Percentiles rank a stretch among this genome's conserved stretches.
These are phyloP conservation scores for Saccharomycopsis amapae DNA, from an alignment of 805 yeast genomes.

Conservation along the genomic window DNA sequence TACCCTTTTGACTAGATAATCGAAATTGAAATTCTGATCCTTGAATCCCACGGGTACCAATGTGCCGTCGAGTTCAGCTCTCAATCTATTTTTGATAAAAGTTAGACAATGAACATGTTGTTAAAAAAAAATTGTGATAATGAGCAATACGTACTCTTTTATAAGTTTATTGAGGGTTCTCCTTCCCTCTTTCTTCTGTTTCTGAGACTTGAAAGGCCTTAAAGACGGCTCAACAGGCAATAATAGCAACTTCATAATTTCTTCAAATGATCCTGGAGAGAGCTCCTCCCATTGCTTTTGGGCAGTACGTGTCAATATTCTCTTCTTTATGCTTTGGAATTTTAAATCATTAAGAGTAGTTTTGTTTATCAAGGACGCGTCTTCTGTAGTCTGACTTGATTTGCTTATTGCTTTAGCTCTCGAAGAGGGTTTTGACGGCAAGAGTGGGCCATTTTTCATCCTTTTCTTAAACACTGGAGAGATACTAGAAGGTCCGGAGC, in stretches of 20 bases:
- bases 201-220: slow-evolving; percentile 7
- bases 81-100: slow-evolving; percentile 1
- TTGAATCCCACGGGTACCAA: slow-evolving; percentile 18
- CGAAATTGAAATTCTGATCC: slow-evolving; percentile 10
- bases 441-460: too few species aligned
- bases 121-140: too few species aligned
- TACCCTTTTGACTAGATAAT: slow-evolving; percentile 3
- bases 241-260: slow-evolving; percentile 4
- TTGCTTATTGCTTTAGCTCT: too few species aligned
- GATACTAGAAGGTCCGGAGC: too few species aligned
- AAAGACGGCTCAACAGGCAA: slow-evolving; percentile 16
- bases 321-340: slow-evolving; percentile 5
- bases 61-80: slow-evolving; percentile 10
- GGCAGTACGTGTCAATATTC: slow-evolving; percentile 13
- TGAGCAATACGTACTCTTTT: not conserved
- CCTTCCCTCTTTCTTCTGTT: slow-evolving; percentile 6
- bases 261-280: slow-evolving; percentile 4
- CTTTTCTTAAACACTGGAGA: too few species aligned
- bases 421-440: too few species aligned
- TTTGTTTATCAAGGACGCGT: slow-evolving; percentile 5
- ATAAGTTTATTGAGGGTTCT: slow-evolving; percentile 1
- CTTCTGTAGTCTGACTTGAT: too few species aligned
- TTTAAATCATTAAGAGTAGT: slow-evolving; percentile 6
- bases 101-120: too few species aligned
- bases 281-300: slow-evolving; percentile 21